phyloP scores from a whole-genome alignment of 345 rosid species.

The Clausena lansium region DNA sequence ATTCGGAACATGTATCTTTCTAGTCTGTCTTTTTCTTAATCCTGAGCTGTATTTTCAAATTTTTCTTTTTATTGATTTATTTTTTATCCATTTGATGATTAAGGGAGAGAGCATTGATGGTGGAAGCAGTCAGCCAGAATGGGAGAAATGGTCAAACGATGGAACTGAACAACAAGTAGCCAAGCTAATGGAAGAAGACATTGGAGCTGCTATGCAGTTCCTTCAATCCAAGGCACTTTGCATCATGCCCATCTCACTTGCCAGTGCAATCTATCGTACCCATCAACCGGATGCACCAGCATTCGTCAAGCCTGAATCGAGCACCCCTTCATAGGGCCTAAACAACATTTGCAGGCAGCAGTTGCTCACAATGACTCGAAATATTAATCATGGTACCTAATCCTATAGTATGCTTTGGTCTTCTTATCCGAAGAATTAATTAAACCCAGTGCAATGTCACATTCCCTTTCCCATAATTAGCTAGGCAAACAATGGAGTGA shows the following conservation, averaged over 20 bases:
- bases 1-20: not conserved
- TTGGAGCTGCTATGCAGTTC: slow-evolving; percentile 80
- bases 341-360: not conserved
- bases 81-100: slow-evolving; percentile 4
- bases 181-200: slow-evolving; percentile 77
- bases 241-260: slow-evolving; percentile 72
- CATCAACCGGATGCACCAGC: slow-evolving; percentile 39
- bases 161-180: slow-evolving; percentile 73
- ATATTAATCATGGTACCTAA: not conserved
- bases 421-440: not conserved
- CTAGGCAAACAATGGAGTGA: slow-evolving; percentile 23
- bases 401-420: not conserved
- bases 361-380: not conserved
- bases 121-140: slow-evolving; percentile 40
- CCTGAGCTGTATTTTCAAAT: not conserved
- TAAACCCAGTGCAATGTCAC: slow-evolving; percentile 10
- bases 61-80: not conserved
- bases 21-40: not conserved
- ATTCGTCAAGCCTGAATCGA: slow-evolving; percentile 51
- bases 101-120: slow-evolving; percentile 56
- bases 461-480: slow-evolving; percentile 13
- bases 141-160: slow-evolving; percentile 77
- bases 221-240: slow-evolving; percentile 80
- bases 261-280: slow-evolving; percentile 56
- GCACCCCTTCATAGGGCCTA: slow-evolving; percentile 33